phyloP scores from a whole-genome alignment of 768 basidiomycete genomes.

The Tricholoma terreum region DNA sequence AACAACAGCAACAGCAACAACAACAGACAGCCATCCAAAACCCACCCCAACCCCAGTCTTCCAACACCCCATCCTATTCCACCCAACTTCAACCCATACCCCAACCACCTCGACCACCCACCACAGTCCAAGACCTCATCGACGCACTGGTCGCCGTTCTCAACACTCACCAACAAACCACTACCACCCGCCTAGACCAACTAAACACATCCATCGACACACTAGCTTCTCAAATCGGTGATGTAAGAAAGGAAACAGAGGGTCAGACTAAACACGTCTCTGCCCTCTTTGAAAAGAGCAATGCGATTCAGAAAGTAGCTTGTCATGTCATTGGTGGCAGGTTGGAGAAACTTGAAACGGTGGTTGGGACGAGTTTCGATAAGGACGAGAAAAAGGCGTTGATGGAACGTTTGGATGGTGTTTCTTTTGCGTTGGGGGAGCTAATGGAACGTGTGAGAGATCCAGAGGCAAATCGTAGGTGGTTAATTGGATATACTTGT shows the following conservation, averaged over 20 bases:
- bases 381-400: slow-evolving; percentile 13
- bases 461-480: slow-evolving; percentile 16
- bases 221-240: slow-evolving; percentile 6
- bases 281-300: slow-evolving; percentile 6
- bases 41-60: no score
- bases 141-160: slow-evolving; percentile 4
- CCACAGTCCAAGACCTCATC: neutral
- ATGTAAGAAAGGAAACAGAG: slow-evolving; percentile 8
- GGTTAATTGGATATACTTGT: neutral
- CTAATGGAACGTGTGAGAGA: slow-evolving; percentile 19
- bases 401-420: slow-evolving; percentile 13
- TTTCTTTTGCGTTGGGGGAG: slow-evolving; percentile 21
- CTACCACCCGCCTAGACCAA: slow-evolving; percentile 7
- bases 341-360: slow-evolving; percentile 16
- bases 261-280: slow-evolving; percentile 3
- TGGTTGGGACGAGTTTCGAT: slow-evolving; percentile 13
- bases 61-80: neutral
- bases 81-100: neutral
- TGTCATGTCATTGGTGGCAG: slow-evolving; percentile 5
- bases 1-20: no score
- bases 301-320: slow-evolving; percentile 13
- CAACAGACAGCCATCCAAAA: no score
- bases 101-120: neutral
- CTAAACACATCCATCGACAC: slow-evolving; percentile 6
- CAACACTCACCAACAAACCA: slow-evolving; percentile 3